Percentiles rank a stretch among this genome's conserved stretches.
Conservation (phyloP, 768 basidiomycete species). For the Mycena sanguinolenta region DNA sequence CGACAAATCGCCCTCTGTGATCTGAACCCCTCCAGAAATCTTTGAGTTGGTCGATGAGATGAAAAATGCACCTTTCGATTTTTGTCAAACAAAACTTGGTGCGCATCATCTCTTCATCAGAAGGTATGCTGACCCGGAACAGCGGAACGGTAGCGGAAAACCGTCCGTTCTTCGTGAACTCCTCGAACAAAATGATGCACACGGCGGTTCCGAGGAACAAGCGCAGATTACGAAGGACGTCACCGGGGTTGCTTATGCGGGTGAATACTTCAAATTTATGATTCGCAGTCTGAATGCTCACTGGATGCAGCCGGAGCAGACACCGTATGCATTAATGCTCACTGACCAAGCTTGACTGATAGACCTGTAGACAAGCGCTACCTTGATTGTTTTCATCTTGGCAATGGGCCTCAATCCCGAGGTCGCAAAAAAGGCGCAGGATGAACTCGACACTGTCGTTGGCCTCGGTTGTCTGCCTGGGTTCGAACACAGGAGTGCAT, state of each 20-base stretch:
- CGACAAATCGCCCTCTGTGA: too few relatives aligned
- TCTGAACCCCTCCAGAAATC: not conserved
- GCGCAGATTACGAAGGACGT: too few relatives aligned
- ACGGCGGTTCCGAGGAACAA: too few relatives aligned
- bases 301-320: conserved; percentile 3
- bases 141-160: conserved; percentile 12
- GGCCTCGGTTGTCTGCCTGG: conserved; percentile 46
- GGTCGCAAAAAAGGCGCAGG: conserved; percentile 42
- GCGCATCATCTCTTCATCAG: too few relatives aligned
- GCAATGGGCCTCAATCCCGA: conserved; percentile 44
- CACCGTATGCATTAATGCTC: not conserved
- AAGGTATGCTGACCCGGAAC: conserved; percentile 8
- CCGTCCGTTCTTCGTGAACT: conserved; percentile 20
- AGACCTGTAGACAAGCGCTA: conserved; percentile 34
- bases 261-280: too few relatives aligned
- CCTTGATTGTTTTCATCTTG: conserved; percentile 40
- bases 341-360: not conserved
- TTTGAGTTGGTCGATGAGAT: too few relatives aligned
- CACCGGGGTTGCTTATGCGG: too few relatives aligned
- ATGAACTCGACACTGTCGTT: conserved; percentile 45
- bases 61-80: too few relatives aligned
- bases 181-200: too few relatives aligned
- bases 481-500: conserved; percentile 40
- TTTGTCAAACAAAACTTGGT: too few relatives aligned
- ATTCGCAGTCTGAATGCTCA: too few relatives aligned